Percentiles rank a stretch among this genome's conserved stretches.
These are phyloP conservation scores for Wickerhamomyces chaumierensis DNA, from an alignment of 805 yeast species.

Conservation along the genomic window DNA sequence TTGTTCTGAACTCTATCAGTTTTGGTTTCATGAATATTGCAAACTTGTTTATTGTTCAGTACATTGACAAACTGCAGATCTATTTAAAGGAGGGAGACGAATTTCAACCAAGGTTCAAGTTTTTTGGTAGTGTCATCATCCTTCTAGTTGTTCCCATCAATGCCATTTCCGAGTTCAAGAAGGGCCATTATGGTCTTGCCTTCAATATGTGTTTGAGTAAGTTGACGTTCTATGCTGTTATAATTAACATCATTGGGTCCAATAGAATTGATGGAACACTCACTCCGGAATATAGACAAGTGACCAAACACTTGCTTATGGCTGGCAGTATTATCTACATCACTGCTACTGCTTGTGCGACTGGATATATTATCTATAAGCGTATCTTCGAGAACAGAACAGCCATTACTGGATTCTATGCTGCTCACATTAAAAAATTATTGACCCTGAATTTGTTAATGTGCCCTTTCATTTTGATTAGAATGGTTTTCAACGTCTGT, in stretches of 20 bases:
- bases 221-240: not conserved
- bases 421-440: not conserved
- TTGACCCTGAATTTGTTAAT: constrained; percentile 17
- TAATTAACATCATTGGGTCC: not conserved
- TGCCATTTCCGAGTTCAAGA: not conserved
- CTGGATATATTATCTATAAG: not conserved
- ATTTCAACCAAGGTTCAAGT: not conserved
- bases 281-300: not conserved
- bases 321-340: not conserved
- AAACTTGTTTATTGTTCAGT: not conserved
- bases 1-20: not conserved
- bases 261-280: not conserved
- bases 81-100: not conserved
- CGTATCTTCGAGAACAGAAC: not conserved
- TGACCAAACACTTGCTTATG: not conserved
- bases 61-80: not conserved
- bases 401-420: not conserved
- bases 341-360: not conserved
- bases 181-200: not conserved
- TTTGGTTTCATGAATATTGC: not conserved
- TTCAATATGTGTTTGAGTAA: not conserved
- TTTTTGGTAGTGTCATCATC: not conserved
- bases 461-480: not conserved
- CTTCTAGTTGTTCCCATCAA: not conserved
- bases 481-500: constrained; percentile 1